Conservation (phyloP, 1,284 basidiomycete genomes). For the Cutaneotrichosporon arboriforme region DNA sequence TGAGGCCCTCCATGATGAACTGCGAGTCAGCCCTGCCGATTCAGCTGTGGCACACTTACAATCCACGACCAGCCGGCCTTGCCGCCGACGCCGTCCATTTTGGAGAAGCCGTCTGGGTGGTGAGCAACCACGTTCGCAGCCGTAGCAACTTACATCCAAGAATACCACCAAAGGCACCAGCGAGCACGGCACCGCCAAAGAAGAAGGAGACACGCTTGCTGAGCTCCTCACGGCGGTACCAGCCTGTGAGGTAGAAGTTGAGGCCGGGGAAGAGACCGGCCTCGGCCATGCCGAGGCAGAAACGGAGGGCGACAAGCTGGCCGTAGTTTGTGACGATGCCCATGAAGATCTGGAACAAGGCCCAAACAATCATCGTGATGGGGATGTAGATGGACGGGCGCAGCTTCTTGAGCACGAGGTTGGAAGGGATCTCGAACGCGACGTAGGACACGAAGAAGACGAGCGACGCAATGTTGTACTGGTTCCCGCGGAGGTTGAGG, state of each 20-base stretch:
- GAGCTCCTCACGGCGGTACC: conserved; percentile 48
- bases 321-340: conserved; percentile 46
- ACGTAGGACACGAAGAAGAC: conserved; percentile 46
- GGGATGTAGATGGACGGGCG: conserved; percentile 47
- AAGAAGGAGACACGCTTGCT: conserved; percentile 48
- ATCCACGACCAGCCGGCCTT: conserved; percentile 50
- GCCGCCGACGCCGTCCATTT: conserved; percentile 45
- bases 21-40: no score
- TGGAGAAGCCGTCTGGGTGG: conserved; percentile 10
- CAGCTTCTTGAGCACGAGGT: conserved; percentile 50
- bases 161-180: conserved; percentile 48
- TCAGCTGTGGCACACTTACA: neutral
- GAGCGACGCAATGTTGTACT: conserved; percentile 44
- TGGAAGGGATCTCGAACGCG: conserved; percentile 48
- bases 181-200: conserved; percentile 50
- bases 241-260: conserved; percentile 48
- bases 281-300: conserved; percentile 47
- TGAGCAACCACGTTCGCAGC: neutral
- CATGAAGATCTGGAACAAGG: conserved; percentile 47
- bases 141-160: conserved; percentile 37
- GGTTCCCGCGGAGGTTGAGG: conserved; percentile 42
- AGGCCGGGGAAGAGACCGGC: conserved; percentile 46
- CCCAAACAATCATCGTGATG: conserved; percentile 39
- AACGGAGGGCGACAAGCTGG: conserved; percentile 46
- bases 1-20: conserved; percentile 50